A percentile compares a stretch with the other conserved stretches of the same genome.
phyloP scores from a whole-genome alignment of 768 basidiomycete species.

The Leccinum arenicola region DNA sequence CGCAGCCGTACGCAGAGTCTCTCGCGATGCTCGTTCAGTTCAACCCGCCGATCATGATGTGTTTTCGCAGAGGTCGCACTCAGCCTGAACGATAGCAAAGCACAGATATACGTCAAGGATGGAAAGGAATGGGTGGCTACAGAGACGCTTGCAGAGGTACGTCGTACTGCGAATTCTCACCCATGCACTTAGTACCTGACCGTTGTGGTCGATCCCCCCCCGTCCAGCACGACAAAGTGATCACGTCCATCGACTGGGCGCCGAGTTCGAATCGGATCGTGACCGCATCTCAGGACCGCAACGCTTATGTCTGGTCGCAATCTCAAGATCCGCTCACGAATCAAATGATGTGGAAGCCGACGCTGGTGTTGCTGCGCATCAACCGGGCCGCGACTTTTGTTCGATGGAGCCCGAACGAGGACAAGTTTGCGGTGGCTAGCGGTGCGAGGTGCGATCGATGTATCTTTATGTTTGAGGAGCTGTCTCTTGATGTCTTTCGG shows the following conservation, averaged over 20 bases:
- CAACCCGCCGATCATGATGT: slow-evolving; percentile 7
- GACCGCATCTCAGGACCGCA: slow-evolving; percentile 97
- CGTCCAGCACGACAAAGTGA: slow-evolving; percentile 89
- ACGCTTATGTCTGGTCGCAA: slow-evolving; percentile 98
- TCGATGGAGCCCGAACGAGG: slow-evolving; percentile 94
- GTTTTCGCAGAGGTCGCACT: slow-evolving; percentile 74
- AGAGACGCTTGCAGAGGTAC: slow-evolving; percentile 84
- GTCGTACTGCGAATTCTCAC: not conserved
- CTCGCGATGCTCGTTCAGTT: not conserved
- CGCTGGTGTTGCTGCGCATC: slow-evolving; percentile 91
- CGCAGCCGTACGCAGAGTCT: slow-evolving; percentile 65
- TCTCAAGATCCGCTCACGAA: slow-evolving; percentile 72
- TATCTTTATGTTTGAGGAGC: not conserved
- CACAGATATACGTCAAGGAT: slow-evolving; percentile 70
- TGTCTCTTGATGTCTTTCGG: not conserved
- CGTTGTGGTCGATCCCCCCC: not conserved
- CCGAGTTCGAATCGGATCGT: slow-evolving; percentile 96
- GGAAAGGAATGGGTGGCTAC: slow-evolving; percentile 67
- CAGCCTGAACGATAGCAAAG: slow-evolving; percentile 87
- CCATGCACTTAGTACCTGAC: not conserved
- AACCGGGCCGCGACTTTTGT: slow-evolving; percentile 96
- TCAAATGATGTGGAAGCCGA: slow-evolving; percentile 84
- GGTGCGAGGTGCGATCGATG: slow-evolving; percentile 69
- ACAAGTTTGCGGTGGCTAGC: slow-evolving; percentile 98
- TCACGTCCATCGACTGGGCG: slow-evolving; percentile 99